Evolutionary conservation across 371 early-diverging fungal species (phyloP).

Genomic region (Mucor circinelloides): DNA sequence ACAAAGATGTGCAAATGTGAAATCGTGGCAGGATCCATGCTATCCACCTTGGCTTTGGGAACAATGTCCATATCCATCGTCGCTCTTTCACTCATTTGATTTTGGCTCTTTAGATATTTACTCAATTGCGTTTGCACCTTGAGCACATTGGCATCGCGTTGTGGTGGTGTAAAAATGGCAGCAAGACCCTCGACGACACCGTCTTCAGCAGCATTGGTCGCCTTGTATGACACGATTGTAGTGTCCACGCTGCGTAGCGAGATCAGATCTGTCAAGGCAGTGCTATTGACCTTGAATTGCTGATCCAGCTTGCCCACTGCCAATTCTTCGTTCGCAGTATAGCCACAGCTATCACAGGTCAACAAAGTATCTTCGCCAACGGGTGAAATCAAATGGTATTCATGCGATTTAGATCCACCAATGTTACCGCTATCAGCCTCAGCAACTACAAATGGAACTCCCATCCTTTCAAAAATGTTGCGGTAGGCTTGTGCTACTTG

Average conservation of each 20-base stretch:
- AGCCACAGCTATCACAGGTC: constrained; percentile 70
- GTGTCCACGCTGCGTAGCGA: not conserved
- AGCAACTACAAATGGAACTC: constrained; percentile 81
- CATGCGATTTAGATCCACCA: constrained; percentile 87
- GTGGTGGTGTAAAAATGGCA: constrained; percentile 24
- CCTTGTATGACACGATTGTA: constrained; percentile 2
- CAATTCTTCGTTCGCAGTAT: constrained; percentile 82
- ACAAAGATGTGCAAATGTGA: constrained; percentile 28
- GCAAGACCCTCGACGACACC: constrained; percentile 14
- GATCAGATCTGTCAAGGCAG: not conserved
- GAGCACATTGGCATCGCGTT: constrained; percentile 30
- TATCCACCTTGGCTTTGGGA: not conserved
- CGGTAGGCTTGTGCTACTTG: constrained; percentile 74
- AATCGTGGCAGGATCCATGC: not conserved
- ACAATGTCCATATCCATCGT: constrained; percentile 18
- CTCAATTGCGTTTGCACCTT: constrained; percentile 35
- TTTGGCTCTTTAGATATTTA: constrained; percentile 21
- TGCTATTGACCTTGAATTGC: not conserved
- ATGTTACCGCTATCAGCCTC: constrained; percentile 93
- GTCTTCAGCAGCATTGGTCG: not conserved
- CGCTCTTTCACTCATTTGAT: constrained; percentile 16
- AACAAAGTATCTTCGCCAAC: constrained; percentile 86
- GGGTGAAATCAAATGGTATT: constrained; percentile 79
- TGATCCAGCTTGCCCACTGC: constrained; percentile 36
- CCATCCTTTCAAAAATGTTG: constrained; percentile 72